Evolutionary conservation across 2,329 filamentous ascomycete species (phyloP).

Genomic region (Ascocoryne sarcoides): DNA sequence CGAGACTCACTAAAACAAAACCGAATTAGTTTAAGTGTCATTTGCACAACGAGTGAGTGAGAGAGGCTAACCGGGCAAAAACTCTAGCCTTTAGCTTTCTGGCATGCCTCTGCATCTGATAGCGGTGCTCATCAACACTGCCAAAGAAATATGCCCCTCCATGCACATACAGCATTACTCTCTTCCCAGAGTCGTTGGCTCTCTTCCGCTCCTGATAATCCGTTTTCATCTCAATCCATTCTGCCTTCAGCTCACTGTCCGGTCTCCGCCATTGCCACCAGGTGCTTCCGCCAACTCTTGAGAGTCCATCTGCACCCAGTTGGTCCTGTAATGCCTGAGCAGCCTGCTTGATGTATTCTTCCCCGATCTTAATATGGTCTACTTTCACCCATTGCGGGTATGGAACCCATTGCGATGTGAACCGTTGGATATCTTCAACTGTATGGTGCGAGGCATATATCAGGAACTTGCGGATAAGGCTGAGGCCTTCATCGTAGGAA

Average conservation of each 20-base stretch:
- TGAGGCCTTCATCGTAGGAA: slow-evolving; percentile 87
- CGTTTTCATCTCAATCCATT: slow-evolving; percentile 94
- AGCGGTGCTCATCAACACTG: slow-evolving; percentile 92
- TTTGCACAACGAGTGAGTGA: no score
- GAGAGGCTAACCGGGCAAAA: slow-evolving; percentile 51
- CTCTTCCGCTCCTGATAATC: slow-evolving; percentile 68
- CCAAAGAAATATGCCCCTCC: slow-evolving; percentile 95
- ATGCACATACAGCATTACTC: slow-evolving; percentile 89
- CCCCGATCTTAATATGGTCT: slow-evolving; percentile 56
- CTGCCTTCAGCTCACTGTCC: slow-evolving; percentile 59
- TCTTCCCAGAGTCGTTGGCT: slow-evolving; percentile 48
- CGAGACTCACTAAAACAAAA: no score
- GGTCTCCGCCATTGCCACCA: slow-evolving; percentile 87
- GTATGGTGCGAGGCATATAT: slow-evolving; percentile 78
- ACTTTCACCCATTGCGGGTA: slow-evolving; percentile 80
- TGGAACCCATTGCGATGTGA: slow-evolving; percentile 87
- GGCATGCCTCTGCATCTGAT: slow-evolving; percentile 93
- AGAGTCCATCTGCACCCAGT: slow-evolving; percentile 67
- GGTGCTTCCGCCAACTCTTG: slow-evolving; percentile 66
- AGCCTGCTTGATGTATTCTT: slow-evolving; percentile 53
- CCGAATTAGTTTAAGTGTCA: no score
- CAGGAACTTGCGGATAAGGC: slow-evolving; percentile 80
- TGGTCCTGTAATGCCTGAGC: slow-evolving; percentile 62
- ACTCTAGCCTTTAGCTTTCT: slow-evolving; percentile 86
- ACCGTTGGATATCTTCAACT: slow-evolving; percentile 86